Evolutionary conservation across 2,329 filamentous ascomycete species (phyloP).

Genomic region (Malbranchea zuffiana): DNA sequence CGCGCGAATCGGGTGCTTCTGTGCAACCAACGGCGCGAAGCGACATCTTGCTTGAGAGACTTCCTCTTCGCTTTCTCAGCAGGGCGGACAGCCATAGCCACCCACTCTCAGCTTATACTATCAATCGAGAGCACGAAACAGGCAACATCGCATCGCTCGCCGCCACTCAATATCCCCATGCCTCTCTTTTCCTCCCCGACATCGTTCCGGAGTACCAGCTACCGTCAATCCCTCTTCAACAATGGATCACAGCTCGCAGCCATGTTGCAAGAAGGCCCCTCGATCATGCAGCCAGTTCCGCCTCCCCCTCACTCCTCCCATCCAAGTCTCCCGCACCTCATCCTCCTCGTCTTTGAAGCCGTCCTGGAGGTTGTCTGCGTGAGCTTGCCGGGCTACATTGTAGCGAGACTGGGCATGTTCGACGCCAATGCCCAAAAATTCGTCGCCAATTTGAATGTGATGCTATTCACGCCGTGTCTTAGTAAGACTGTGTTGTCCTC

Average conservation of each 20-base stretch:
- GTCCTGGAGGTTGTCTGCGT: slow-evolving; percentile 93
- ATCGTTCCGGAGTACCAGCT: slow-evolving; percentile 9
- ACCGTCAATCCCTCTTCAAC: background rate
- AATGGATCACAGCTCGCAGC: slow-evolving; percentile 4
- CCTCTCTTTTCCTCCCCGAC: slow-evolving; percentile 9
- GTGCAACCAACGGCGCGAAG: no score
- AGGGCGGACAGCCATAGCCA: no score
- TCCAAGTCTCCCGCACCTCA: slow-evolving; percentile 48
- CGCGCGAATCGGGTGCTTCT: no score
- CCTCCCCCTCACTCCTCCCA: slow-evolving; percentile 29
- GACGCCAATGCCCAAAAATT: slow-evolving; percentile 95
- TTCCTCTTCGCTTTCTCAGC: no score
- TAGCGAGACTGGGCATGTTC: slow-evolving; percentile 83
- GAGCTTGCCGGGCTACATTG: slow-evolving; percentile 83
- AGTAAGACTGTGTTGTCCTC: slow-evolving; percentile 49
- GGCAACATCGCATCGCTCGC: no score
- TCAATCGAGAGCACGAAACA: no score
- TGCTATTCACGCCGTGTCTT: slow-evolving; percentile 91
- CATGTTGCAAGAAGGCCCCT: slow-evolving; percentile 1
- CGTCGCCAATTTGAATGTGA: slow-evolving; percentile 88
- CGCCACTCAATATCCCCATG: no score
- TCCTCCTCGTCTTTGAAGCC: slow-evolving; percentile 82
- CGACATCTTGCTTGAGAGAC: no score
- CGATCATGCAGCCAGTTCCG: background rate
- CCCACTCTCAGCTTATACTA: no score